These are phyloP conservation scores for Racocetra persica DNA, from an alignment of 371 early-diverging fungal genomes.

Conservation along the genomic window DNA sequence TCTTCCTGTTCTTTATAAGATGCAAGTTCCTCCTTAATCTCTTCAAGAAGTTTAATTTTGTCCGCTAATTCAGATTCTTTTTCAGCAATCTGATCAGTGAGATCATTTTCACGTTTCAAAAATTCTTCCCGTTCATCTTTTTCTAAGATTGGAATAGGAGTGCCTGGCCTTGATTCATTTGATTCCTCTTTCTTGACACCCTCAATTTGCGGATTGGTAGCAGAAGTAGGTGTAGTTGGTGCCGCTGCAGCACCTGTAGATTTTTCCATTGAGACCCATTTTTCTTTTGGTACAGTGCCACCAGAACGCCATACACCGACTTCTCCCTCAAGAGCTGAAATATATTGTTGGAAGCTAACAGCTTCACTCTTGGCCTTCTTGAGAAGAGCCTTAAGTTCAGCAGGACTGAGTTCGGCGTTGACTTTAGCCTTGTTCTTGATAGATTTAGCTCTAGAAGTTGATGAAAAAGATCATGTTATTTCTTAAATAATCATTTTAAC, in stretches of 20 bases:
- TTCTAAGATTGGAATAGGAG: slow-evolving; percentile 78
- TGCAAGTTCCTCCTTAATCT: slow-evolving; percentile 71
- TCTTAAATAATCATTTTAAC: background rate
- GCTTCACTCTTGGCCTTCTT: slow-evolving; percentile 87
- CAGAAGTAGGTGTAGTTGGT: slow-evolving; percentile 38
- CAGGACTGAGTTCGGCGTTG: slow-evolving; percentile 92
- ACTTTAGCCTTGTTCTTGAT: slow-evolving; percentile 99
- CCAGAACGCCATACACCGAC: slow-evolving; percentile 88
- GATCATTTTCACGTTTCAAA: slow-evolving; percentile 91
- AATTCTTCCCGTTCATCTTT: slow-evolving; percentile 95
- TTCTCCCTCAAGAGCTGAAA: slow-evolving; percentile 86
- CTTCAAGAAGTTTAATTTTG: slow-evolving; percentile 63
- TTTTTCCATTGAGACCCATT: slow-evolving; percentile 80
- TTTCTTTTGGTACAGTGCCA: slow-evolving; percentile 73
- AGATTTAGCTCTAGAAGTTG: slow-evolving; percentile 80
- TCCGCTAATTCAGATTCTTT: slow-evolving; percentile 77
- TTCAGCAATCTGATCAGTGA: slow-evolving; percentile 89
- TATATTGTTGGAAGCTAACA: slow-evolving; percentile 81
- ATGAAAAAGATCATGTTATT: background rate
- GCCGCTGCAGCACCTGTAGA: slow-evolving; percentile 49
- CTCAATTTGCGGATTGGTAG: slow-evolving; percentile 36
- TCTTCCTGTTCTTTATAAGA: slow-evolving; percentile 70
- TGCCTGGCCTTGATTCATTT: slow-evolving; percentile 69
- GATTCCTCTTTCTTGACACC: slow-evolving; percentile 46
- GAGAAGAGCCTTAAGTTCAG: slow-evolving; percentile 91